Evolutionary conservation across 306 rosid genomes (phyloP), one percentile per base, ranked within the genome.

Genomic region (Lablab purpureus): DNA sequence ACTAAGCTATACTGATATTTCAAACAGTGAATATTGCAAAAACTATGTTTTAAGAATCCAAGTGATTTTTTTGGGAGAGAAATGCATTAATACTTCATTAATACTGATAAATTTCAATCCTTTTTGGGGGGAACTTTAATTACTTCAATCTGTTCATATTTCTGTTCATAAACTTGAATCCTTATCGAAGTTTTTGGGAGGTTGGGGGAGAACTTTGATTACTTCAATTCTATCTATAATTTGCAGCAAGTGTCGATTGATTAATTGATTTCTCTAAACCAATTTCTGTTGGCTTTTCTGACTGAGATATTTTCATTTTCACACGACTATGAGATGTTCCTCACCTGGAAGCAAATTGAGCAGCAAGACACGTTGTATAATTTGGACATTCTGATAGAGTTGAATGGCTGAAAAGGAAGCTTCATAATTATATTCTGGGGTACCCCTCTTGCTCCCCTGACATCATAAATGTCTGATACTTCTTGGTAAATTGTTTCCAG

Each of bases 291-390:
- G 36, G 43, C 43, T 22, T 23, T 25, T 51, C 36, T 67, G 62
- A 71, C 43, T 32, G 9, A 56, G 11, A 5, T 13, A 21, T 54
- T 54, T 52, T 18, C 28, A 67, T 25, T 81, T 50, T 45, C 15
- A 47, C n/a, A 34, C 6, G 43, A 7, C 30, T 40, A 2, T 10
- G 18, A 34, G 54, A 51, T 46, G 19, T 49, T 80, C 60, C 80
- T 85, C 27, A 82, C 89, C 87, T 83, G 89, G 12, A 80, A 83
- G 78, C 89, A 86, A 72, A 86, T 72, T 51, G 89, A 71, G 83
- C 89, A 86, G 67, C 83, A 67, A 2, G 86, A 75, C 1, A 66
- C 69, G 18, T 43, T 82, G 82, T 65, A 65, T 3, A 23, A 41
- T 49, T 66, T 56, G 11, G 54, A 32, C 54, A 76, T 75, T 50